phyloP scores from a whole-genome alignment of 805 yeast genomes.

The Candida adriatica region DNA sequence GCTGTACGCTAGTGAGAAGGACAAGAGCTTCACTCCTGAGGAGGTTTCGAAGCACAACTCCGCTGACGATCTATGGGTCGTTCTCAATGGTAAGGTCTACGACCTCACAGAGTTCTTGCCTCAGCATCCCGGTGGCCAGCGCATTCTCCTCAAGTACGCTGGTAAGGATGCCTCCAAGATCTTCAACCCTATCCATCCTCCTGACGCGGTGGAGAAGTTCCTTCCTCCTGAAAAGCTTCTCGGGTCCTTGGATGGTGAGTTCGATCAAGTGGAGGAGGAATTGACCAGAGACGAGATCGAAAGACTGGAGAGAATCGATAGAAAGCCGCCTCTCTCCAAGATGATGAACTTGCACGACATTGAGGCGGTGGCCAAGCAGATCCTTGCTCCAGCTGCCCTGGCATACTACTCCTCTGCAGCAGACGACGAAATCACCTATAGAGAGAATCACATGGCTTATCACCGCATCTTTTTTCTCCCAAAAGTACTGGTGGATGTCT shows the following conservation, averaged over 20 bases:
- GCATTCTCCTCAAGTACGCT: constrained; percentile 73
- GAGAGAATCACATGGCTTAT: constrained; percentile 88
- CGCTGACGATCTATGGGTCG: constrained; percentile 77
- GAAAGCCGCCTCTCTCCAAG: constrained; percentile 65
- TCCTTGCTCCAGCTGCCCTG: constrained; percentile 78
- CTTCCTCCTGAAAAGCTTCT: constrained; percentile 53
- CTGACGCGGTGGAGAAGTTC: constrained; percentile 68
- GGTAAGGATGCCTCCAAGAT: constrained; percentile 79
- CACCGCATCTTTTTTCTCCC: constrained; percentile 89
- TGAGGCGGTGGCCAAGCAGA: constrained; percentile 76
- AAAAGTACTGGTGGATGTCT: constrained; percentile 71
- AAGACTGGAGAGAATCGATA: constrained; percentile 34
- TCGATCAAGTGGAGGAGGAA: constrained; percentile 30
- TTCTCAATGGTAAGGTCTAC: constrained; percentile 80
- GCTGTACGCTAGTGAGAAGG: too few relatives aligned
- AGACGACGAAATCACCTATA: constrained; percentile 87
- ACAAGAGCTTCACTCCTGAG: constrained; percentile 23
- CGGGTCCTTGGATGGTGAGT: constrained; percentile 42
- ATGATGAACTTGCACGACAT: constrained; percentile 80
- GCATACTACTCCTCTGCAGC: constrained; percentile 89
- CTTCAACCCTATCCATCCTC: constrained; percentile 85
- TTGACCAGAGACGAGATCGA: constrained; percentile 31
- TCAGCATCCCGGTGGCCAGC: constrained; percentile 77
- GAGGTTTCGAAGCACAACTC: constrained; percentile 25
- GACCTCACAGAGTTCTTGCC: constrained; percentile 45